Evolutionary conservation across 1,139 yeast species (phyloP).

Genomic region (Pichia sp.): DNA sequence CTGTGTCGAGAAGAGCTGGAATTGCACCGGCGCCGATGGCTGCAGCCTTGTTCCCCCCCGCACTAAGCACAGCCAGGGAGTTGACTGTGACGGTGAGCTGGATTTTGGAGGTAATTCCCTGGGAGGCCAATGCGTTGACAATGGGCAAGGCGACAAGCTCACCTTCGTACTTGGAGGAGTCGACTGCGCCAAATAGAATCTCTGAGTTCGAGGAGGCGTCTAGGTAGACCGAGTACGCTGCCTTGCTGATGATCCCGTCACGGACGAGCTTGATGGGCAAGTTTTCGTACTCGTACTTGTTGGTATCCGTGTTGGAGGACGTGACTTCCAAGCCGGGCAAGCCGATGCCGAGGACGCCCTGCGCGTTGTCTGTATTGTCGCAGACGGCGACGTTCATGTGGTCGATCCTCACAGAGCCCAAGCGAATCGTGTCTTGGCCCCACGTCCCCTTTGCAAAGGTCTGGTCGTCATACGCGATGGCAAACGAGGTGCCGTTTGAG

Average conservation of each 20-base stretch:
- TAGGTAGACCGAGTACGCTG: constrained; percentile 52
- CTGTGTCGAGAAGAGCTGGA: constrained; percentile 60
- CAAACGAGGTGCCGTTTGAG: constrained; percentile 43
- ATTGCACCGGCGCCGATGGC: constrained; percentile 37
- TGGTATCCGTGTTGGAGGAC: constrained; percentile 22
- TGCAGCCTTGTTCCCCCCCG: constrained; percentile 15
- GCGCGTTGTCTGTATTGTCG: constrained; percentile 45
- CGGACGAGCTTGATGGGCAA: constrained; percentile 53
- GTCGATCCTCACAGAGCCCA: constrained; percentile 43
- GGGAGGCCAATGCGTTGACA: constrained; percentile 34
- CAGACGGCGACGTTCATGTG: constrained; percentile 57
- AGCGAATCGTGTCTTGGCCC: constrained; percentile 52
- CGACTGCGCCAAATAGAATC: constrained; percentile 55
- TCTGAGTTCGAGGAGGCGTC: constrained; percentile 41
- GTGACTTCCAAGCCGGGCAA: constrained; percentile 49
- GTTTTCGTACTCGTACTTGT: constrained; percentile 40
- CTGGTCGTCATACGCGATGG: constrained; percentile 59
- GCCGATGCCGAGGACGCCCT: constrained; percentile 63
- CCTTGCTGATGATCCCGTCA: constrained; percentile 49
- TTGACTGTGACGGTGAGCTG: constrained; percentile 46
- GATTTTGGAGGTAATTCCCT: constrained; percentile 33
- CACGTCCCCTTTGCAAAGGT: constrained; percentile 60
- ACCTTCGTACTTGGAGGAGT: constrained; percentile 49
- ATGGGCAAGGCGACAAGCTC: constrained; percentile 44
- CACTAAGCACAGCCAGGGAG: constrained; percentile 12